phyloP scores from a whole-genome alignment of 768 basidiomycete species.

The Lentinus tigrinus region DNA sequence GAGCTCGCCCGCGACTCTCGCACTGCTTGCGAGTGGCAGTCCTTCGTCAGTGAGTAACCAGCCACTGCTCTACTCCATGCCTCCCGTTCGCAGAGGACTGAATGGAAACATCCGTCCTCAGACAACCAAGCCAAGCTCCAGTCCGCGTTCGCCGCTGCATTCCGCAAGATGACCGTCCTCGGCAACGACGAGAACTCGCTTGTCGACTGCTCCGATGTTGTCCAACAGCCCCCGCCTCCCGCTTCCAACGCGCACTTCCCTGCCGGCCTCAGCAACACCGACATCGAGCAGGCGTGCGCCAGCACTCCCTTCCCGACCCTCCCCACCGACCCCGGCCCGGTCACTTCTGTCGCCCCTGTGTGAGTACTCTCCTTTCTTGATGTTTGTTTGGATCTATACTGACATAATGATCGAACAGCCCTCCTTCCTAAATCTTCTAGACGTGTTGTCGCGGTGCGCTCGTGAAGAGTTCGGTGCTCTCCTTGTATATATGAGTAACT shows the following conservation, averaged over 20 bases:
- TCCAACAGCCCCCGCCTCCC: constrained; percentile 11
- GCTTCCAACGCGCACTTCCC: constrained; percentile 21
- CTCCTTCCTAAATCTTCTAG: no score
- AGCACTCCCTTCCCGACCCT: constrained; percentile 13
- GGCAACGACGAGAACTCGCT: constrained; percentile 23
- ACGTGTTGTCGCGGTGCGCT: no score
- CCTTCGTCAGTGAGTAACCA: constrained; percentile 24
- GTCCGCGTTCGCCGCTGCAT: constrained; percentile 26
- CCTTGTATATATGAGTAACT: no score
- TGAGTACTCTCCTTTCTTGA: constrained; percentile 19
- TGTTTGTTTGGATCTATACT: no score
- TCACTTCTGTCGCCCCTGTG: constrained; percentile 32
- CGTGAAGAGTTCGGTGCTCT: no score
- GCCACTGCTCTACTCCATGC: background rate
- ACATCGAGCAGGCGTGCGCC: constrained; percentile 27
- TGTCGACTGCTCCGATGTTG: constrained; percentile 21
- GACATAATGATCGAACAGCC: no score
- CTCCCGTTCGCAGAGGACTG: background rate
- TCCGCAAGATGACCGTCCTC: constrained; percentile 31
- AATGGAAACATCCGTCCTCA: background rate
- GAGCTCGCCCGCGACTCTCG: constrained; percentile 32
- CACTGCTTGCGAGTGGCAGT: constrained; percentile 36
- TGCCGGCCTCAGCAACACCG: constrained; percentile 22
- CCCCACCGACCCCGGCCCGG: constrained; percentile 31
- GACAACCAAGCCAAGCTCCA: constrained; percentile 28